Conservation (phyloP, 441 rosid species). For the Raphanus hybrid region DNA sequence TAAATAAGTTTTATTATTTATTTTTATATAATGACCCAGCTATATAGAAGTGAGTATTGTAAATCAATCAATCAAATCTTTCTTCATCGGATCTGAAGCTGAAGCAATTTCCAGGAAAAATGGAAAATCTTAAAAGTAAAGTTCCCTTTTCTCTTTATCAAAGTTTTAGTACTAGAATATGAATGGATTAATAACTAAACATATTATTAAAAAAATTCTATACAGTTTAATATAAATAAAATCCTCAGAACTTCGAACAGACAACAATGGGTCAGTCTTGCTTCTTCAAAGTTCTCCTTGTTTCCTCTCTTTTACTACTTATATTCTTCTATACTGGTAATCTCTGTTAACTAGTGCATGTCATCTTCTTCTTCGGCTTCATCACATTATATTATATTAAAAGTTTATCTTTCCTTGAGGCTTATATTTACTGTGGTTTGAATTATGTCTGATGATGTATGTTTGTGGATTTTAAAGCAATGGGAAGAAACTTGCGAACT, state of each 20-base stretch:
- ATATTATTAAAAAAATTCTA: not conserved
- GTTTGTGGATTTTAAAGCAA: slow-evolving; percentile 28
- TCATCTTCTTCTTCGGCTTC: not conserved
- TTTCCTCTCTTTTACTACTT: slow-evolving; percentile 33
- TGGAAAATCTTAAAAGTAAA: slow-evolving; percentile 39
- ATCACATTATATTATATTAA: not conserved
- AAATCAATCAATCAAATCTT: not conserved
- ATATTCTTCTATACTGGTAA: slow-evolving; percentile 39
- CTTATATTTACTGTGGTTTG: not conserved
- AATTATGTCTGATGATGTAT: not conserved
- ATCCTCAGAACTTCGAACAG: slow-evolving; percentile 28
- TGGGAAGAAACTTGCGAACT: slow-evolving; percentile 38
- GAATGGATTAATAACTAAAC: slow-evolving; percentile 27
- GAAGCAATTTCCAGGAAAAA: slow-evolving; percentile 45
- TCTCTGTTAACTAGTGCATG: not conserved
- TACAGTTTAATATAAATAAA: slow-evolving; percentile 24
- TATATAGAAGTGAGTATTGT: too few species aligned
- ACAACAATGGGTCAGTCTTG: slow-evolving; percentile 44
- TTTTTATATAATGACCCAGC: too few species aligned
- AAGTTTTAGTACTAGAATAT: slow-evolving; percentile 19
- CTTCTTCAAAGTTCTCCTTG: slow-evolving; percentile 37
- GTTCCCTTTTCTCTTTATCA: slow-evolving; percentile 34
- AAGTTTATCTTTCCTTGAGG: not conserved
- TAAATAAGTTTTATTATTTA: not conserved
- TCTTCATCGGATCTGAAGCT: slow-evolving; percentile 45